Evolutionary conservation across 495 filamentous ascomycete genomes (phyloP), one percentile per base, ranked within the genome.

Genomic region (Aspergillus indologenus): DNA sequence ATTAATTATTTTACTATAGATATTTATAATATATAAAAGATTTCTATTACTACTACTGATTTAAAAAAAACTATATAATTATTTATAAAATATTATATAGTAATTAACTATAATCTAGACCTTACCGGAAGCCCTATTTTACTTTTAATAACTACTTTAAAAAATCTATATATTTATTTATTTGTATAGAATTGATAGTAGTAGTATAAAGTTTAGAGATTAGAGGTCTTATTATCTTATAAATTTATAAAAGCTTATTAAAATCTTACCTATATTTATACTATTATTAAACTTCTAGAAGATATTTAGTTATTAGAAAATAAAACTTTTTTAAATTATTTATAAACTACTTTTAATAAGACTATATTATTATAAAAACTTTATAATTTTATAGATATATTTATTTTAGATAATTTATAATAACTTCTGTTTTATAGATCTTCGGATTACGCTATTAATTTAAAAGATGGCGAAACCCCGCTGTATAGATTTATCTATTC

Each of bases 1-100:
- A 48, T 48, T 24, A 48, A 48, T 23, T 23, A 48, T 22, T n/a
- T 22, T 23, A 48, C 9, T 23, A 48, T 23, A 14, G 1, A 4
- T 48, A 48, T 23, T 17, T 48, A 48, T 48, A 48, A 12, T 23
- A 48, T 48, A 48, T 48, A 48, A 12, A 48, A 48, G 12, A 23
- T 48, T 17, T n/a, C 20, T 48, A 48, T 48, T 48, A 48, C 1
- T 23, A 22, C 20, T 23, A 24, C 11, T 48, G 15, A 48, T 48
- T 48, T 48, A 22, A 21, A 12, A 22, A 17, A 22, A 23, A 12
- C 3, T 22, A 23, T 9, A 21, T 48, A 48, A 22, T 22, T 23
- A 22, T 48, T 48, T 48, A 48, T 14, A 23, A 22, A 24, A 48
- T 48, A 23, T 48, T 48, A 24, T 48, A 48, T 23, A 48, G 20